phyloP scores from a whole-genome alignment of 1,139 yeast species.

The Wickerhamomyces sp. region DNA sequence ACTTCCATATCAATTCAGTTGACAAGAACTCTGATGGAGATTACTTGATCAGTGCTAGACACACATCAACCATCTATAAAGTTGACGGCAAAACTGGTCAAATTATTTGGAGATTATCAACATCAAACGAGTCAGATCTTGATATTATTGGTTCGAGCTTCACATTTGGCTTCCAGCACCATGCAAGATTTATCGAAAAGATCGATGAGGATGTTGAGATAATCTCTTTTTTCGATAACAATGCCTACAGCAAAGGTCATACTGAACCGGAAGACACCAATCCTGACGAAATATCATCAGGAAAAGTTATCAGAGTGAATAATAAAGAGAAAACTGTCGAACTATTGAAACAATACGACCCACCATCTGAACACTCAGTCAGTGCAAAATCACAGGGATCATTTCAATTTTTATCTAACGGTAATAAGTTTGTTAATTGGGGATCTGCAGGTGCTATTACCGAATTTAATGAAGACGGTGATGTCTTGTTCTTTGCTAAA shows the following conservation, averaged over 20 bases:
- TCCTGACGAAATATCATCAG: slow-evolving; percentile 28
- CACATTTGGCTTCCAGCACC: slow-evolving; percentile 36
- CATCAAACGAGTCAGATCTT: slow-evolving; percentile 25
- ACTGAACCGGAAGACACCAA: slow-evolving; percentile 27
- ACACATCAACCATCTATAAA: slow-evolving; percentile 34
- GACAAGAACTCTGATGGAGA: slow-evolving; percentile 37
- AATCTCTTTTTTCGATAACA: slow-evolving; percentile 35
- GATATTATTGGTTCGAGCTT: slow-evolving; percentile 9
- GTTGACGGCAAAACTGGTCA: slow-evolving; percentile 35
- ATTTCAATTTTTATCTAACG: slow-evolving; percentile 33
- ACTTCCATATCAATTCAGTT: slow-evolving; percentile 39
- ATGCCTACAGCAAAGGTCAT: slow-evolving; percentile 35
- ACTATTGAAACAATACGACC: slow-evolving; percentile 26
- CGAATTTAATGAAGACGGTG: slow-evolving; percentile 29
- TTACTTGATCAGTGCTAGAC: slow-evolving; percentile 35
- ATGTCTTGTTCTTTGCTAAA: slow-evolving; percentile 33
- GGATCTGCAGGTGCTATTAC: slow-evolving; percentile 38
- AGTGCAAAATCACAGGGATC: slow-evolving; percentile 37
- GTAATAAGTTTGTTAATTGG: slow-evolving; percentile 37
- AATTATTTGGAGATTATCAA: slow-evolving; percentile 33
- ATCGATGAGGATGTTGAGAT: slow-evolving; percentile 28
- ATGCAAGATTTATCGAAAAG: slow-evolving; percentile 30
- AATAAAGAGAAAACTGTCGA: slow-evolving; percentile 29
- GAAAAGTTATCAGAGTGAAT: slow-evolving; percentile 34
- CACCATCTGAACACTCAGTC: slow-evolving; percentile 26